Evolutionary conservation across 148 eudicot species (phyloP).

Genomic region (Cornus controversa): DNA sequence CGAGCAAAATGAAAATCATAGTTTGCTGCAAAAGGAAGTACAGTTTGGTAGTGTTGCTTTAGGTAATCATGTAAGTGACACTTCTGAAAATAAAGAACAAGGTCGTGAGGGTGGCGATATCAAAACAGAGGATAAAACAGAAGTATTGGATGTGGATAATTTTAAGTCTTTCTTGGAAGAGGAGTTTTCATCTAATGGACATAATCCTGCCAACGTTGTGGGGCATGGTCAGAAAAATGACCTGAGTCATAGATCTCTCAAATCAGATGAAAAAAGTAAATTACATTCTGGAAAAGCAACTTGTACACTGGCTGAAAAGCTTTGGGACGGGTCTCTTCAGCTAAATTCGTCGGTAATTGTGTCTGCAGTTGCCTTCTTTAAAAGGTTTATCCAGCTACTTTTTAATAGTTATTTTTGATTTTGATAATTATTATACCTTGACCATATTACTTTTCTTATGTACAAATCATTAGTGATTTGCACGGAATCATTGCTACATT

Average conservation of each 20-base stretch:
- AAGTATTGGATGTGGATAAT: constrained; percentile 27
- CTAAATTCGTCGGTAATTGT: constrained; percentile 56
- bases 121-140: constrained; percentile 13
- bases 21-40: constrained; percentile 29
- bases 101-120: constrained; percentile 21
- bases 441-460: constrained; percentile 2
- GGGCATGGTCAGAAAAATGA: constrained; percentile 25
- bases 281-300: constrained; percentile 24
- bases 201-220: constrained; percentile 13
- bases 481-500: not conserved
- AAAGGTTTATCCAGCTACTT: constrained; percentile 52
- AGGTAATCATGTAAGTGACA: constrained; percentile 25
- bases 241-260: constrained; percentile 13
- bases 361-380: constrained; percentile 65
- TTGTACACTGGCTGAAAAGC: constrained; percentile 41
- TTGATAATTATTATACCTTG: not conserved
- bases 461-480: not conserved
- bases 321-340: constrained; percentile 82
- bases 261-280: constrained; percentile 32
- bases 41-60: constrained; percentile 26
- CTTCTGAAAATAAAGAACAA: constrained; percentile 20
- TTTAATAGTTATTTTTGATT: constrained; percentile 5
- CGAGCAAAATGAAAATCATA: constrained; percentile 21
- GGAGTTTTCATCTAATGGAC: constrained; percentile 25
- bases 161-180: constrained; percentile 18